A percentile compares a stretch with the other conserved stretches of the same genome.
phyloP scores from a whole-genome alignment of 192 early-diverging fungal genomes.

The Gonapodya sp. region DNA sequence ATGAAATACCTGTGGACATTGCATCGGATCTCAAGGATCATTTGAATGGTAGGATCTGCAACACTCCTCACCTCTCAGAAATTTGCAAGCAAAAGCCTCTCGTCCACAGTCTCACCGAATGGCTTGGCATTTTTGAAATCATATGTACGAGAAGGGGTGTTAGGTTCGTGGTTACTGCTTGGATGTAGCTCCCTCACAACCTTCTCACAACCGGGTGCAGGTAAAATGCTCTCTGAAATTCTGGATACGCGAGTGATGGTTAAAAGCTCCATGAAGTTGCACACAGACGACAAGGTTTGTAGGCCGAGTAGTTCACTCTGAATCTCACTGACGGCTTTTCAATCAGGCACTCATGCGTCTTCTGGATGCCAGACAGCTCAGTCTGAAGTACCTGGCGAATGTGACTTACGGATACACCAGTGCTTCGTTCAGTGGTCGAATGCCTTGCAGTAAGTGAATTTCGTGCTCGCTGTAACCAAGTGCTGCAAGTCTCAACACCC shows the following conservation, averaged over 20 bases:
- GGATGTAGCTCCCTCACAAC: neutral
- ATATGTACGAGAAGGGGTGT: constrained; percentile 63
- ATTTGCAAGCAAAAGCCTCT: too few relatives aligned
- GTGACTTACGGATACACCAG: constrained; percentile 52
- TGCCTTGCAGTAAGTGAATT: neutral
- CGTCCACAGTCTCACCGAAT: constrained; percentile 58
- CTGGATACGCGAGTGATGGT: constrained; percentile 86
- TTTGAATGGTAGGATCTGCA: constrained; percentile 48
- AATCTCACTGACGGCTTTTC: neutral
- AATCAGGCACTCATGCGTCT: constrained; percentile 46
- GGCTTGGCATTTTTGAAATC: constrained; percentile 78
- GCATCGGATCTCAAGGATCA: constrained; percentile 57
- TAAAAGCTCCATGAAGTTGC: constrained; percentile 71
- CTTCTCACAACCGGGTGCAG: neutral
- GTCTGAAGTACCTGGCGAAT: constrained; percentile 84
- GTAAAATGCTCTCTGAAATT: constrained; percentile 75
- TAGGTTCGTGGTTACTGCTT: constrained; percentile 22
- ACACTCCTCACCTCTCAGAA: too few relatives aligned
- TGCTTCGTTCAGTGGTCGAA: constrained; percentile 13
- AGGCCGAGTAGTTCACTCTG: neutral
- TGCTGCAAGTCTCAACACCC: too few relatives aligned
- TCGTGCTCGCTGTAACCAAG: too few relatives aligned
- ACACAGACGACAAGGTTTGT: constrained; percentile 43
- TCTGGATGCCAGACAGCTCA: constrained; percentile 74
- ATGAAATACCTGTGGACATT: constrained; percentile 49